Evolutionary conservation across 2,329 filamentous ascomycete genomes (phyloP).

Genomic region (Fusarium virguliforme): DNA sequence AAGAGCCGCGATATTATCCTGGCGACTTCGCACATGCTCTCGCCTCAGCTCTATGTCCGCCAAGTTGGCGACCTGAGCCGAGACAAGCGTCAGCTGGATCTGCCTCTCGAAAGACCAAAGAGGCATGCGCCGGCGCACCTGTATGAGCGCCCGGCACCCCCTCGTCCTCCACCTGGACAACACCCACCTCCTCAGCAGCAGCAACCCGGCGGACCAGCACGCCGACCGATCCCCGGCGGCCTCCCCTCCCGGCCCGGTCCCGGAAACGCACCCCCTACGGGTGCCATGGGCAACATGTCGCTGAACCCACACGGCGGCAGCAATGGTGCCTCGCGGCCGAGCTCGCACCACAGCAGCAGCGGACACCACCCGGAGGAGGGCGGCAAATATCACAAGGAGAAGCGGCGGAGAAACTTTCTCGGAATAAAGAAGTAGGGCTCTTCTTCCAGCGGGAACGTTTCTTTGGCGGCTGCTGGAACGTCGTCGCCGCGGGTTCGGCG

Average conservation of each 20-base stretch:
- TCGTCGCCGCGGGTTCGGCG: constrained; percentile 23
- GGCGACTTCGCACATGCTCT: constrained; percentile 92
- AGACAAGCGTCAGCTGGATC: constrained; percentile 81
- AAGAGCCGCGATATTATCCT: constrained; percentile 88
- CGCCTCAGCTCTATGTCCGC: constrained; percentile 84
- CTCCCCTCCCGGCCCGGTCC: constrained; percentile 48
- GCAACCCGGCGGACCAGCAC: constrained; percentile 39
- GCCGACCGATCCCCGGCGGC: constrained; percentile 47
- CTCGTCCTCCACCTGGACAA: constrained; percentile 59
- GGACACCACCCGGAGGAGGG: constrained; percentile 48
- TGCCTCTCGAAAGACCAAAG: constrained; percentile 85
- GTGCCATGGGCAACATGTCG: constrained; percentile 71
- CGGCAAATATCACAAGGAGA: constrained; percentile 69
- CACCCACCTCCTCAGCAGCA: constrained; percentile 32
- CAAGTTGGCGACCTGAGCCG: constrained; percentile 86
- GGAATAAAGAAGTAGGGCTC: constrained; percentile 71
- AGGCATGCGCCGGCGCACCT: constrained; percentile 89
- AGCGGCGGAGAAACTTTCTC: constrained; percentile 74
- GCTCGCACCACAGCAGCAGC: constrained; percentile 32
- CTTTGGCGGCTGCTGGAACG: constrained; percentile 22
- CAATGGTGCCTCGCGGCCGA: constrained; percentile 41
- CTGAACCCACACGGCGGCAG: constrained; percentile 55
- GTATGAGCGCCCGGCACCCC: constrained; percentile 79
- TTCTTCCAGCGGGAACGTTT: constrained; percentile 47
- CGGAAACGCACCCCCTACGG: constrained; percentile 61